Evolutionary conservation across 179 eudicot species (phyloP), one percentile per base, ranked within the genome.

Genomic region (Silene vulgaris): DNA sequence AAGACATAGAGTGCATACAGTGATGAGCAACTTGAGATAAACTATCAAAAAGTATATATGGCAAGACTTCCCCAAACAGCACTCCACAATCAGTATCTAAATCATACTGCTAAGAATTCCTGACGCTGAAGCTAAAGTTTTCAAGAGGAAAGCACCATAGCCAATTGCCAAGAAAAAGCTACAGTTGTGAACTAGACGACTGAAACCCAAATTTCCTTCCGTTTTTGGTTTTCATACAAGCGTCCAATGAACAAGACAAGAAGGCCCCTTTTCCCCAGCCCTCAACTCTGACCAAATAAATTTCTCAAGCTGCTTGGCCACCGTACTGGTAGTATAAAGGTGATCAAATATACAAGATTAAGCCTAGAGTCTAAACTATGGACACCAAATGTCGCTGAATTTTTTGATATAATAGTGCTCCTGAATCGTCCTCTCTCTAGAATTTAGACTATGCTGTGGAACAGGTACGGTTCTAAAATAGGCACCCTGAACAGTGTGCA

Each of bases 381-480:
- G 35, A 65, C 19, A 65, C 45, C 3, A 32, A 62, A 62, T 61
- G 20, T 21, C 17, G 5, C 68, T 30, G 32, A 14, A 65, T 65
- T 14, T 65, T 21, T n/a, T 32, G 45, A 30, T 29, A 52, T 32
- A 65, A 30, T 37, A 30, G n/a, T 65, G 48, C 69, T 65, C 30
- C 23, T 30, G 48, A 30, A 4, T 21, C 9, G 5, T 62, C 29
- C 48, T 29, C 20, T 52, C 59, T 52, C 59, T 16, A 52, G 17
- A 52, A 52, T 52, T 16, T 52, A 52, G 19, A 5, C 59, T 14
- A 52, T 52, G 17, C 45, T 30, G 19, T 30, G 17, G 45, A 14
- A n/a, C 45, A 65, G n/a, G n/a, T 32, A 65, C 17, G 45, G 69
- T 65, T 65, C 20, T 32, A 65, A 32, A 7, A 65, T 17, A 65